Conservation (phyloP, 352 stramenopile genomes). For the Thalassiosira allenii region DNA sequence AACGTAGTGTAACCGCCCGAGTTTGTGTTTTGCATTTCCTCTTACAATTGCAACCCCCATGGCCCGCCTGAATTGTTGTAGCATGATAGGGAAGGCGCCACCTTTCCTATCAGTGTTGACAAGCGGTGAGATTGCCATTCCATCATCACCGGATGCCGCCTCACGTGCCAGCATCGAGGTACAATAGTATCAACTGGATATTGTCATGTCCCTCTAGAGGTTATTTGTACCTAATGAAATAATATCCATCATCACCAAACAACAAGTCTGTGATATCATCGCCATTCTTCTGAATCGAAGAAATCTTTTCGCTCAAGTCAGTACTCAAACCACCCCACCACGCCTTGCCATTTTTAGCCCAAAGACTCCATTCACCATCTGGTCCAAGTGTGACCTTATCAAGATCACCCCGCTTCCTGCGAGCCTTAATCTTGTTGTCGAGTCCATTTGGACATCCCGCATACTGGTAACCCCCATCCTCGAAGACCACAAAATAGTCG, state of each 20-base stretch:
- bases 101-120: conserved; percentile 33
- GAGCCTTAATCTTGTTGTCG: not conserved
- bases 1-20: conserved; percentile 20
- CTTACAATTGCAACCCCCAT: conserved; percentile 20
- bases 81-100: conserved; percentile 43
- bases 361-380: conserved; percentile 32
- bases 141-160: not conserved
- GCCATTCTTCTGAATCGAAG: not conserved
- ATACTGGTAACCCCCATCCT: conserved; percentile 2
- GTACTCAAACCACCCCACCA: conserved; percentile 1
- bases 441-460: conserved; percentile 10
- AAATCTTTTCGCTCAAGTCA: not conserved
- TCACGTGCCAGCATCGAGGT: not conserved
- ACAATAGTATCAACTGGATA: too few relatives aligned
- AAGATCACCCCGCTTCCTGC: conserved; percentile 1
- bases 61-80: conserved; percentile 32
- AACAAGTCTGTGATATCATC: conserved; percentile 2
- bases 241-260: conserved; percentile 18
- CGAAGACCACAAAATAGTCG: conserved; percentile 13
- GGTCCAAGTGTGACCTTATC: conserved; percentile 21
- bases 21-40: conserved; percentile 32
- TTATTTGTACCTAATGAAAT: conserved; percentile 26
- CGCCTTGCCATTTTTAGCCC: conserved; percentile 23
- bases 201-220: too few relatives aligned
- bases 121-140: conserved; percentile 1